Evolutionary conservation across 129 eudicot genomes (phyloP), one percentile per base, ranked within the genome.

Genomic region (Cynara cardunculus): DNA sequence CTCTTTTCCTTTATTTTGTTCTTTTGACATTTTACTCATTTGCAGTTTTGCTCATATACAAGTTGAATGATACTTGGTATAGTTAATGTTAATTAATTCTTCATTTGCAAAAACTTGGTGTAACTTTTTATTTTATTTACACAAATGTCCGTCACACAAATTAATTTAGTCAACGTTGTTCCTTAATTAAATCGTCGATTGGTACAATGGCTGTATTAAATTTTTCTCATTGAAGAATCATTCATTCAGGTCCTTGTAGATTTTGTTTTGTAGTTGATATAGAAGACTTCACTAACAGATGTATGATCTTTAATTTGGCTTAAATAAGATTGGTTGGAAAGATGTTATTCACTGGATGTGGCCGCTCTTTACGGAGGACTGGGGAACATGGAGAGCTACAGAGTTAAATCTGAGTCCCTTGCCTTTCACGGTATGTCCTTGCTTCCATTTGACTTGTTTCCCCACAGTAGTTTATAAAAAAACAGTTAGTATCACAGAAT

Each of bases 341-440:
- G 98, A 96, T 87, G 90, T 96, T 35, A 86, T 82, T 59, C 99
- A 96, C 46, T 96, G 99, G 99, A 91, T 91, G 95, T 96, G 99
- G 99, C 97, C 99, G 67, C 97, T 96, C 71, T 96, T 92, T 77
- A 76, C 91, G 11, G 95, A 96, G 67, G 98, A 91, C 24, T 92
- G 97, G 98, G 97, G 91, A 77, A 82, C 85, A 24, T 96, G 99
- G 99, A 92, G 97, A 88, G 86, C 91, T 85, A 80, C 71, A 53
- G 88, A 92, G 68, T 84, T 96, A 79, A 80, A 87, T 37, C 91
- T 96, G 75, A 96, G 97, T 82, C 88, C 93, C 75, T 85, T 86
- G 86, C 99, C 98, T 83, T 92, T 92, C 64, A 96, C 95, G 85
- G 97, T 93, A 72, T 78, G 88, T 75, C 77, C 25, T 70, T 75